Percentiles rank a stretch among this genome's conserved stretches.
phyloP scores from a whole-genome alignment of 306 rosid genomes.

The Glycyrrhiza uralensis region DNA sequence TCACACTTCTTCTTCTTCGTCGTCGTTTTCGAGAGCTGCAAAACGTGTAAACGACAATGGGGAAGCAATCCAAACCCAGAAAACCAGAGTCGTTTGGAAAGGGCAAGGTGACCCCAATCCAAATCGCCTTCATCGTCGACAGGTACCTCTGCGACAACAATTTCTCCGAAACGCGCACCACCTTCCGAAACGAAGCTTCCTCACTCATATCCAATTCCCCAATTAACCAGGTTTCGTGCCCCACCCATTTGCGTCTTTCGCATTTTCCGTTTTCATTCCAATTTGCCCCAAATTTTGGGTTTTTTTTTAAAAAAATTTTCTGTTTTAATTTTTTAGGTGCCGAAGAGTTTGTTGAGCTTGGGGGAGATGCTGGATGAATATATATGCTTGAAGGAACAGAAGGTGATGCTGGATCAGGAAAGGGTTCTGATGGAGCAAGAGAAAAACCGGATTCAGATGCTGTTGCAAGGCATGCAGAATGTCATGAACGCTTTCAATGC shows the following conservation, averaged over 20 bases:
- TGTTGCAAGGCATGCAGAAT: conserved; percentile 59
- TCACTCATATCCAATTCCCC: conserved; percentile 65
- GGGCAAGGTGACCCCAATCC: conserved; percentile 63
- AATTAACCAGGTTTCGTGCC: conserved; percentile 42
- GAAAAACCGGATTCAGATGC: conserved; percentile 51
- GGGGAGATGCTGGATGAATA: conserved; percentile 69
- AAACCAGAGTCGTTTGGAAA: conserved; percentile 40
- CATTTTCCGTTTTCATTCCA: neutral
- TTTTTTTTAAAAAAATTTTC: neutral
- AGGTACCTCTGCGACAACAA: conserved; percentile 63
- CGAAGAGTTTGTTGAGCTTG: conserved; percentile 59
- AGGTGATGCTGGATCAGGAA: conserved; percentile 62
- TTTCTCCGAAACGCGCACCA: conserved; percentile 50
- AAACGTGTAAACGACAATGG: conserved; percentile 36
- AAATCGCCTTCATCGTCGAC: conserved; percentile 85
- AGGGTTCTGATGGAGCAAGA: conserved; percentile 57
- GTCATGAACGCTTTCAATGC: conserved; percentile 52
- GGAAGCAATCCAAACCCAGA: conserved; percentile 53
- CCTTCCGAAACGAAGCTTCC: conserved; percentile 67
- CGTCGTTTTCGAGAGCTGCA: neutral
- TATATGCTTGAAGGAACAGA: conserved; percentile 67
- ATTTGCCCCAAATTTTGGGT: neutral
- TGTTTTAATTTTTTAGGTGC: conserved; percentile 36
- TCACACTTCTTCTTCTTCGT: neutral
- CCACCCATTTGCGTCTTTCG: neutral